Conservation (phyloP, 106 monocot species). For the Dendrobium catenatum region DNA sequence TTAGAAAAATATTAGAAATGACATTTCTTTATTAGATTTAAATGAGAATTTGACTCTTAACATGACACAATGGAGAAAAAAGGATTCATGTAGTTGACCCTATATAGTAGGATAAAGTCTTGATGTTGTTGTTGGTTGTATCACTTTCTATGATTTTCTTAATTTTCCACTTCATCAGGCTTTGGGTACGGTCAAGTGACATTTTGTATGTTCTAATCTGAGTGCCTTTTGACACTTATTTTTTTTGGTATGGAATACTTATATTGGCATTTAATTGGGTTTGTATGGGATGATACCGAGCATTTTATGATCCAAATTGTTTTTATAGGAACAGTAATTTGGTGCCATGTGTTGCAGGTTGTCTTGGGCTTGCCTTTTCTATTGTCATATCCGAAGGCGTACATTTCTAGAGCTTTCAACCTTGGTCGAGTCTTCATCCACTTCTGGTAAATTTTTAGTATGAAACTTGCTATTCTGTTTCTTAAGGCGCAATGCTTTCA, state of each 20-base stretch:
- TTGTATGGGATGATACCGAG: neutral
- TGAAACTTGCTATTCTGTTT: slow-evolving; percentile 6
- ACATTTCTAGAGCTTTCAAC: slow-evolving; percentile 92
- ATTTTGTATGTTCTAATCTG: neutral
- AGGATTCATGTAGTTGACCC: too few relatives aligned
- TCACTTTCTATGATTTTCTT: neutral
- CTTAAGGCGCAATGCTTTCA: neutral
- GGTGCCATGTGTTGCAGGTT: slow-evolving; percentile 40
- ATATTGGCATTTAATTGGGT: neutral
- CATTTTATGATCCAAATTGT: neutral
- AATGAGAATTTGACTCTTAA: too few relatives aligned
- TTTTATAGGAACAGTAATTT: neutral
- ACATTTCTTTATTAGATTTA: too few relatives aligned
- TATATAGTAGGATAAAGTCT: too few relatives aligned
- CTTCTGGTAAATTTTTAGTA: slow-evolving; percentile 59
- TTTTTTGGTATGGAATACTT: neutral
- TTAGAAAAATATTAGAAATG: too few relatives aligned
- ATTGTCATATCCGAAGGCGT: slow-evolving; percentile 61
- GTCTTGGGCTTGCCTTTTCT: slow-evolving; percentile 82
- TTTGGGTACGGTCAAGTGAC: neutral
- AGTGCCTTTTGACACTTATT: neutral
- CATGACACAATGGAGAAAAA: too few relatives aligned
- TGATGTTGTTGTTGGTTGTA: too few relatives aligned
- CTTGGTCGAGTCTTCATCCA: slow-evolving; percentile 94
- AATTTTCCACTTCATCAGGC: neutral